Base-by-base conservation (phyloP, 164 flowering plant species). In the Brasenia schreberi region DNA sequence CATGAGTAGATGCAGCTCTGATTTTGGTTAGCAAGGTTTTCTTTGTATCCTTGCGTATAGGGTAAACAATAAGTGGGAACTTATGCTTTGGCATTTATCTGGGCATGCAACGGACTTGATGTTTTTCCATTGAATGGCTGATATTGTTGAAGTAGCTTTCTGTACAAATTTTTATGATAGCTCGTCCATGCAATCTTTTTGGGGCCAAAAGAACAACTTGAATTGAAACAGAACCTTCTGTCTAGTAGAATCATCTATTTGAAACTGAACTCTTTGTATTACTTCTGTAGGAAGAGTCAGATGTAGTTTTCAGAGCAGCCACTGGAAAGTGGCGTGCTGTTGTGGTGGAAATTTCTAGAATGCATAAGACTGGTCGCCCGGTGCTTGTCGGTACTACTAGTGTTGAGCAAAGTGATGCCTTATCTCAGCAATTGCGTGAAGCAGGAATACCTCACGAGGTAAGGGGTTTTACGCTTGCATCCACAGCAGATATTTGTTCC, bases 321-420 rank as follows among this genome's bases (percentile, higher is more conserved):
- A 76, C 76, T 43, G 99, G 99, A 60, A 94, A 94, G 78, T 94
- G 99, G 97, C 72, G 84, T 64, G 95, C 99, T 59, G 97, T 88
- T 74, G 96, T 91, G 58, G 96, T 89, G 39, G 99, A 94, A 79
- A 89, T 94, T 66, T 84, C 96, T 64, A 82, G 97, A 82, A 91
- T 94, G 96, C 71, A 91, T 72, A 94, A 87, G 81, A 87, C 94
- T 70, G 97, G 97, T 43, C 89, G 94, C n/a, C 97, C 99, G 7
- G 92, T 95, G 64, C 96, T 95, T 77, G 99, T 92, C 66, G 99
- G 99, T 62, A 95, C 99, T 71, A 95, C 99, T 43, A 95, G 99
- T 72, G 99, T 95, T 76, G 99, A 95, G 77, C 96, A 89, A 77
- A 91, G 97, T 78, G 97, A 95, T 71, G 75, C 85, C 43, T 70